Base-by-base conservation (phyloP, 805 yeast species). In the Blastobotrys terrestris region DNA sequence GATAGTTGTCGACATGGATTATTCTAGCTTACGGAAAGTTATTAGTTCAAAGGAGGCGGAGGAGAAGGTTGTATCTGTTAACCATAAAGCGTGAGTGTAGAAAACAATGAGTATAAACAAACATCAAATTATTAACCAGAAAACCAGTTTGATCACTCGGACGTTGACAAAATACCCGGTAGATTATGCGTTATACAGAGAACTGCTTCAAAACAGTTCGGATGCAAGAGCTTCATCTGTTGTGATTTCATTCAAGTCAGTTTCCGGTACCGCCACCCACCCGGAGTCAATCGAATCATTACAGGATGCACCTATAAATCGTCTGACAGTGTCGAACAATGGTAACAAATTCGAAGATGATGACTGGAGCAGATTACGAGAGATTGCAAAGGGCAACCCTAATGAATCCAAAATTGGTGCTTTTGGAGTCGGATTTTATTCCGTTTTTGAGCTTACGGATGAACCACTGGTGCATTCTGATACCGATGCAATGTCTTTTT, bases 401-500 rank as follows among this genome's bases (percentile, higher is more conserved):
- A 72, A 71, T 47, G 75, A 72, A 52, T 53, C 70, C 14, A 71
- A 71, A 49, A 72, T 71, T 31, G 75, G 75, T 11, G 75, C 75
- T 1, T 71, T 71, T 55, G 75, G 75, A 3, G 75, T 71, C 5
- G 75, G 75, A 1, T 85, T 83, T 63, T 86, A 86, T 66, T 78
- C 85, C 1, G 80, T 86, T 43, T 91, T 85, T 41, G 92, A 87
- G 62, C 81, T 86, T 80, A 85, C 86, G 56, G 90, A 86, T 61
- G 89, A 85, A 63, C 92, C 95, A 2, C 66, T 83, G 61, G 79
- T 86, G 21, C 89, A 69, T 39, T 70, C 74, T 2, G 75, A 75
- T 2, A 46, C 53, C 15, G 54, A 62, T 6, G 65, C 68, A 39
- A 70, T 72, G 72, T 56, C 63, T 4, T 71, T 71, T 54, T 63